phyloP scores from a whole-genome alignment of 164 flowering plant genomes.

The Protea cynaroides region DNA sequence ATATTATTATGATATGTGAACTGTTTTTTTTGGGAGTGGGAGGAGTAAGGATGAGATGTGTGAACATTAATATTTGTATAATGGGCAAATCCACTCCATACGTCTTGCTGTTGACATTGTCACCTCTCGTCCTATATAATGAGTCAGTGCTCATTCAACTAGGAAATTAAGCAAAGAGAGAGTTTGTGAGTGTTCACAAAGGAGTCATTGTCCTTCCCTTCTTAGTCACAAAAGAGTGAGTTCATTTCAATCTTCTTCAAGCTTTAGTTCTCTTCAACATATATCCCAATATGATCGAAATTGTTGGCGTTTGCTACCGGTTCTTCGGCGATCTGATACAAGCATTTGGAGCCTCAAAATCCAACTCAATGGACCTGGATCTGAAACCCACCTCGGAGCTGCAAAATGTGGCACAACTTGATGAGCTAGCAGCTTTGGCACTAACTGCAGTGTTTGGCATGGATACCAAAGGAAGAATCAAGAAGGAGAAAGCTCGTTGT shows the following conservation, averaged over 20 bases:
- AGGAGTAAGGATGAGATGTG: too few relatives aligned
- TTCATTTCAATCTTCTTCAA: background rate
- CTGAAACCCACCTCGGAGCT: background rate
- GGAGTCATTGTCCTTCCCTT: background rate
- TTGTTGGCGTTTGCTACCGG: conserved; percentile 9
- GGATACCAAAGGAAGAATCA: conserved; percentile 23
- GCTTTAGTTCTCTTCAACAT: background rate
- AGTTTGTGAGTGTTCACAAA: too few relatives aligned
- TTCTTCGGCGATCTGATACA: conserved; percentile 17
- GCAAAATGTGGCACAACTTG: conserved; percentile 3
- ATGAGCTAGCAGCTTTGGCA: conserved; percentile 17
- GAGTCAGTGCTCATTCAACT: background rate
- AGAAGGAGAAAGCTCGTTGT: conserved; percentile 21
- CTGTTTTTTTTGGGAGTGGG: too few relatives aligned
- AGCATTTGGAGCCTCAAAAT: background rate
- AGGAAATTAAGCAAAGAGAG: background rate
- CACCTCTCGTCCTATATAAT: background rate
- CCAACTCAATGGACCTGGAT: background rate
- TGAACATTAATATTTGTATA: too few relatives aligned
- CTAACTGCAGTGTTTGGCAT: conserved; percentile 20
- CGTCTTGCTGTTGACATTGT: background rate
- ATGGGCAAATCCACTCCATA: too few relatives aligned
- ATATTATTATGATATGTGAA: too few relatives aligned
- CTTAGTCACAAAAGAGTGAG: background rate
- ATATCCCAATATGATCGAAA: conserved; percentile 17